Evolutionary conservation across 1,284 basidiomycete genomes (phyloP), one percentile per base, ranked within the genome.

Genomic region (Puccinia hordei): DNA sequence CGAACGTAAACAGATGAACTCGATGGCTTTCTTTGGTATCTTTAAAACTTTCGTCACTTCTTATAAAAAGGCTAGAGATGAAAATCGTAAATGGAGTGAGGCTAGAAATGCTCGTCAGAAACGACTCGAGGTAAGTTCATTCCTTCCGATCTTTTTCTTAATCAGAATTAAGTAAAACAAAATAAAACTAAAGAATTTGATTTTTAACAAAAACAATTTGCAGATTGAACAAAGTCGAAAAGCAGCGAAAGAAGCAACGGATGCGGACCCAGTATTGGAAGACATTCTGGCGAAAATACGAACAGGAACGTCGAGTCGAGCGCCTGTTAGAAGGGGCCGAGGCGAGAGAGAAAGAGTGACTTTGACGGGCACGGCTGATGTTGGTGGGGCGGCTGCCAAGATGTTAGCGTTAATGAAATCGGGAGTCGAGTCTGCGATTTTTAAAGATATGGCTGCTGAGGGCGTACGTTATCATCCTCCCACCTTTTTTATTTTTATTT

Each of bases 11-110:
- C 91, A 88, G 82, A 90, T 91, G 89, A 87, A 89, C 35, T 93
- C 92, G 0, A 88, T 91, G 9, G 94, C 96, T 84, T 98, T 97
- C 87, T 98, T 94, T 86, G 93, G 91, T 22, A 91, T 95, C 83
- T 96, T 97, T 89, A 94, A 95, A 87, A 95, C 93, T 1, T 97
- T 97, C 84, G 90, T 94, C 33, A 94, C 92, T 0, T 95, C 94
- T 0, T 97, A 95, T 86, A 92, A 89, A 93, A 94, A 93, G 92
- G 95, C 92, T 85, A 91, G 92, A 85, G 83, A 85, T 24, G 92
- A 94, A 68, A 95, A 95, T 84, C 88, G 89, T 83, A 88, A 88
- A 0, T 87, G 89, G 30, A 90, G 89, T 0, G 91, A 93, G 82
- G 91, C 92, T 83, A 89, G 88, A 74, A 84, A 87, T 35, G 90